A percentile compares a stretch with the other conserved stretches of the same genome.
These are phyloP conservation scores for Exophiala bonariae DNA, from an alignment of 2,329 filamentous ascomycete species.

Conservation along the genomic window DNA sequence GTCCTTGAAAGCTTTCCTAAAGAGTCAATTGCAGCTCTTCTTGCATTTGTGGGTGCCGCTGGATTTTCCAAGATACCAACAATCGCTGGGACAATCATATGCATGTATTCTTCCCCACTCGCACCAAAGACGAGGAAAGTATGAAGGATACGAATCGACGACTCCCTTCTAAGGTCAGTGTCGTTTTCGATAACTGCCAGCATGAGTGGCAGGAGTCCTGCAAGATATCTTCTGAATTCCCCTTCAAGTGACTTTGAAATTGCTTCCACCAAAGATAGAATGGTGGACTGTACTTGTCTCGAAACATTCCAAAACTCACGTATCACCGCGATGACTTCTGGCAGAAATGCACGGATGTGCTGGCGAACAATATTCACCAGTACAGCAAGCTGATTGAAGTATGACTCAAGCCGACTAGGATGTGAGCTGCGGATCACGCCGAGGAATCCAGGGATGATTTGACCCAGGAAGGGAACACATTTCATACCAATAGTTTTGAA, in stretches of 20 bases:
- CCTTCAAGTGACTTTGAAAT: slow-evolving; percentile 92
- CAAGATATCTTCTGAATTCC: slow-evolving; percentile 96
- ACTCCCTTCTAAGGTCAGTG: slow-evolving; percentile 68
- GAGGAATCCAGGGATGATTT: slow-evolving; percentile 93
- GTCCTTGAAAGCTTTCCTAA: slow-evolving; percentile 91
- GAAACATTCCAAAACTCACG: slow-evolving; percentile 88
- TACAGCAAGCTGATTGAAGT: slow-evolving; percentile 94
- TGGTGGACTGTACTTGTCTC: slow-evolving; percentile 81
- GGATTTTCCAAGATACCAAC: slow-evolving; percentile 91
- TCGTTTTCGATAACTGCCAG: slow-evolving; percentile 91
- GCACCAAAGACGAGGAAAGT: slow-evolving; percentile 95
- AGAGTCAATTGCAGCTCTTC: slow-evolving; percentile 89
- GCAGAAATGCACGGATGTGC: slow-evolving; percentile 89
- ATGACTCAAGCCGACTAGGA: slow-evolving; percentile 79
- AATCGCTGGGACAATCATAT: slow-evolving; percentile 93
- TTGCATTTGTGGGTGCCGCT: slow-evolving; percentile 74
- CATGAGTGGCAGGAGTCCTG: slow-evolving; percentile 87
- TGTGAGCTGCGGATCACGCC: slow-evolving; percentile 82
- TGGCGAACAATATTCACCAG: slow-evolving; percentile 94
- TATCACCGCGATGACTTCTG: slow-evolving; percentile 80
- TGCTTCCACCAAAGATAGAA: slow-evolving; percentile 86
- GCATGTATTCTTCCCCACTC: slow-evolving; percentile 98
- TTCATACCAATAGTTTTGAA: slow-evolving; percentile 95
- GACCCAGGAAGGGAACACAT: slow-evolving; percentile 89
- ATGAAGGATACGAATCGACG: slow-evolving; percentile 88